phyloP scores from a whole-genome alignment of 768 basidiomycete species.

The Hebeloma cylindrosporum region DNA sequence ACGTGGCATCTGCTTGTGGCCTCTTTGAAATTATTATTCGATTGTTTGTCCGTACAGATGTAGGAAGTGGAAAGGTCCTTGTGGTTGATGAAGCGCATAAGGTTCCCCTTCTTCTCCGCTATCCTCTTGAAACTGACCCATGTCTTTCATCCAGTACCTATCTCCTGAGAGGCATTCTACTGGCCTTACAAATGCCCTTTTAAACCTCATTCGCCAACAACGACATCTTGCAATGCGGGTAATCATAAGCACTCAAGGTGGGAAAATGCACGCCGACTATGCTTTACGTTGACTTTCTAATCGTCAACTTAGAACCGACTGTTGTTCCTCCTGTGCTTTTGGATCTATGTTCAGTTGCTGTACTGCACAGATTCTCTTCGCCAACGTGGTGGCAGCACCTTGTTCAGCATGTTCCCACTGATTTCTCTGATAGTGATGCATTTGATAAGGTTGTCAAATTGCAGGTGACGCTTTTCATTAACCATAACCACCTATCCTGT shows the following conservation, averaged over 20 bases:
- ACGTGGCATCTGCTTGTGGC: constrained; percentile 63
- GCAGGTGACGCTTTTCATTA: constrained; percentile 35
- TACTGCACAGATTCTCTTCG: constrained; percentile 76
- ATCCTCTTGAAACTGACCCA: neutral
- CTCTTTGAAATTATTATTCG: constrained; percentile 70
- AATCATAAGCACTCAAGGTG: constrained; percentile 74
- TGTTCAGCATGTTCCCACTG: constrained; percentile 63
- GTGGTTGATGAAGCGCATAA: constrained; percentile 80
- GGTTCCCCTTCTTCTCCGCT: constrained; percentile 31
- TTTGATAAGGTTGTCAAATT: constrained; percentile 68
- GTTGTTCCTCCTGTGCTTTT: constrained; percentile 67
- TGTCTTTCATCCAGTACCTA: constrained; percentile 49
- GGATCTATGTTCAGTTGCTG: constrained; percentile 62
- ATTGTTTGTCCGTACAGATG: constrained; percentile 59
- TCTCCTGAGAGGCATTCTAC: constrained; percentile 43
- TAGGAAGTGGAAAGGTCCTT: constrained; percentile 64
- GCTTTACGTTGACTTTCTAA: constrained; percentile 2
- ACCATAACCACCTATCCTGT: constrained; percentile 1
- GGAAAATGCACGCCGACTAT: constrained; percentile 7
- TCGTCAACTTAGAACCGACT: constrained; percentile 74
- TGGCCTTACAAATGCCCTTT: constrained; percentile 57
- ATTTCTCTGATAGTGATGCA: constrained; percentile 55
- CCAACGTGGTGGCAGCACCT: constrained; percentile 76
- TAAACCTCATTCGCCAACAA: constrained; percentile 65
- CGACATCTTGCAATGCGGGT: constrained; percentile 72